Percentiles rank a stretch among this genome's conserved stretches.
Conservation (phyloP, 2,329 filamentous ascomycete species). For the Thelonectria rubi region DNA sequence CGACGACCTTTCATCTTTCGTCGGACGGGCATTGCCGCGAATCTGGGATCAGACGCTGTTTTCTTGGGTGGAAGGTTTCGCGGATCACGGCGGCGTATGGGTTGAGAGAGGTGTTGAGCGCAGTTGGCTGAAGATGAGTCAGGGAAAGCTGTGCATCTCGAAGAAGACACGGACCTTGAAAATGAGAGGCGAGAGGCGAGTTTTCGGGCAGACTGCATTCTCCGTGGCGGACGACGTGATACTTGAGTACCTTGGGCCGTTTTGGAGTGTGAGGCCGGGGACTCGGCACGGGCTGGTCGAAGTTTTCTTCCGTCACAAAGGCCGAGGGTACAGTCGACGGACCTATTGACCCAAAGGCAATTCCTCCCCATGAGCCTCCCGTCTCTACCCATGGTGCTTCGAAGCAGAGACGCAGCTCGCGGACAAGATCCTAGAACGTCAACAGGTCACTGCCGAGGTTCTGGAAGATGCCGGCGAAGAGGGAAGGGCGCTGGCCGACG, state of each 20-base stretch:
- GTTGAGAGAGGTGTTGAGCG: too few species aligned
- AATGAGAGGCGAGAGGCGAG: neutral
- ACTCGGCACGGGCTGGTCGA: neutral
- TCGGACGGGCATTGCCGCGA: too few species aligned
- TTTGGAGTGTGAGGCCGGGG: neutral
- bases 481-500: neutral
- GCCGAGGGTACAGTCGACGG: too few species aligned
- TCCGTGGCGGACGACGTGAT: neutral
- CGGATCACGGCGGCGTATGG: too few species aligned
- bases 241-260: neutral
- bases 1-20: too few species aligned
- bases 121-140: too few species aligned
- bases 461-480: constrained; percentile 15
- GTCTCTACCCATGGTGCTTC: neutral
- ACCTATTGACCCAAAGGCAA: neutral
- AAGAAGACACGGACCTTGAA: neutral
- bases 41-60: neutral
- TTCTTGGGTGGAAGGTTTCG: neutral
- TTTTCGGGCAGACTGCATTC: neutral
- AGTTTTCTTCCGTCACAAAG: neutral
- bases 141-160: too few species aligned
- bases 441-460: neutral
- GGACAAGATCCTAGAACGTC: constrained; percentile 13
- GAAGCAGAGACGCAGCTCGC: constrained; percentile 18
- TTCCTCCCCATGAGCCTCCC: neutral